Conservation (phyloP, 257 asterid genomes). For the Nicotiana obtusifolia region DNA sequence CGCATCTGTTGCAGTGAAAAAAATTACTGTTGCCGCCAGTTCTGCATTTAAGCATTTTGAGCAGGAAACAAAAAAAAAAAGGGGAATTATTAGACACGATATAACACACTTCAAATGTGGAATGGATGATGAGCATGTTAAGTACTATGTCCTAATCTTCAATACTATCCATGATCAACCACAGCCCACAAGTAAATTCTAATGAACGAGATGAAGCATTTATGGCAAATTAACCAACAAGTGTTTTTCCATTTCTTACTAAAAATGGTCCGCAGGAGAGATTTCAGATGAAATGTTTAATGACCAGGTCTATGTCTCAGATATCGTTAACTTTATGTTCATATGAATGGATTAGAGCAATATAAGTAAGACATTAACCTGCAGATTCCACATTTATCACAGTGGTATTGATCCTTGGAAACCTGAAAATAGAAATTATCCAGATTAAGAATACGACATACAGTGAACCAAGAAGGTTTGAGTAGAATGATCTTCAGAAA, state of each 20-base stretch:
- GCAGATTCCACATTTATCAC: slow-evolving; percentile 74
- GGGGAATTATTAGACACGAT: neutral
- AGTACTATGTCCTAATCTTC: neutral
- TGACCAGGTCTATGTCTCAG: neutral
- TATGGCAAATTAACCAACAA: neutral
- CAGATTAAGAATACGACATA: neutral
- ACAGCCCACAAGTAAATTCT: neutral
- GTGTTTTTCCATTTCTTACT: neutral
- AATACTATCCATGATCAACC: neutral
- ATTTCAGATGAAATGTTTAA: no score
- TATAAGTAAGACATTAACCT: slow-evolving; percentile 28
- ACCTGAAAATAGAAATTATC: slow-evolving; percentile 23
- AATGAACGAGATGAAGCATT: neutral
- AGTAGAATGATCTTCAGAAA: neutral
- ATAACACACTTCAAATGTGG: neutral
- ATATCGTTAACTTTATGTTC: neutral
- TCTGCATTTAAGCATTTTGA: slow-evolving; percentile 20
- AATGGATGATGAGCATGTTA: neutral
- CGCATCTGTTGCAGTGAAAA: slow-evolving; percentile 64
- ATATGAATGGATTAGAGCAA: neutral
- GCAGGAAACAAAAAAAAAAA: neutral
- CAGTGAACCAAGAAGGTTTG: neutral
- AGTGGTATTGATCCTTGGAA: slow-evolving; percentile 61
- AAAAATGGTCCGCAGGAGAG: no score
- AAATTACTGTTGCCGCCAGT: slow-evolving; percentile 66